Evolutionary conservation across 331 rosid genomes (phyloP), one percentile per base, ranked within the genome.

Genomic region (Malus hybrid): DNA sequence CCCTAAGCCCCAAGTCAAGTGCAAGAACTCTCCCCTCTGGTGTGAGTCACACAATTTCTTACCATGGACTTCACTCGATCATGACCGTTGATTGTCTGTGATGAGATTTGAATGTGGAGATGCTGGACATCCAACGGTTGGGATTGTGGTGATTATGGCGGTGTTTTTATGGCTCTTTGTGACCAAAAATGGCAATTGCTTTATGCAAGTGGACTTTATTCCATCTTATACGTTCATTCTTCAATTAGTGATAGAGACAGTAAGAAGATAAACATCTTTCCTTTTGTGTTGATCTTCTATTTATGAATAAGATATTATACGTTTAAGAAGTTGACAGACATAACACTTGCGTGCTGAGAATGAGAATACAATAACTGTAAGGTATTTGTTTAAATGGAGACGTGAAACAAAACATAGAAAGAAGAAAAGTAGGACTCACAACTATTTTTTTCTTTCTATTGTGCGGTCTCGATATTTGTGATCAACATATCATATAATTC

Each of bases 21-120:
- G 46, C 13, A 19, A 33, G 66, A 57, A 60, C 65, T 44, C 32
- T 30, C 32, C 39, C 42, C 28, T 24, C 68, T 8, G 2, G 52
- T 7, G 7, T 9, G 19, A 55, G 15, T 60, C 79, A 7, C 80
- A n/a, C n/a, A 10, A 42, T 10, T 26, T 8, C 39, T 60, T 60
- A 50, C 15, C 5, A 2, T 56, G 68, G 66, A 33, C 68, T 50
- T 29, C 69, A 30, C 46, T 56, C 46, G 66, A 71, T 82, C 74
- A 6, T 18, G 20, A 28, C 72, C 81, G 64, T 66, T 13, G 34
- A 69, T 7, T 10, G 10, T 50, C 34, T 32, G 55, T 71, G 71
- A 48, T 61, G 34, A n/a, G 10, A 18, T 15, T 3, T 46, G 5
- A 10, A 39, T 22, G 32, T 1, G 14, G 20, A 22, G 19, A 55